Base-by-base conservation (phyloP, 2,329 filamentous ascomycete genomes). In the Fonsecaea erecta region DNA sequence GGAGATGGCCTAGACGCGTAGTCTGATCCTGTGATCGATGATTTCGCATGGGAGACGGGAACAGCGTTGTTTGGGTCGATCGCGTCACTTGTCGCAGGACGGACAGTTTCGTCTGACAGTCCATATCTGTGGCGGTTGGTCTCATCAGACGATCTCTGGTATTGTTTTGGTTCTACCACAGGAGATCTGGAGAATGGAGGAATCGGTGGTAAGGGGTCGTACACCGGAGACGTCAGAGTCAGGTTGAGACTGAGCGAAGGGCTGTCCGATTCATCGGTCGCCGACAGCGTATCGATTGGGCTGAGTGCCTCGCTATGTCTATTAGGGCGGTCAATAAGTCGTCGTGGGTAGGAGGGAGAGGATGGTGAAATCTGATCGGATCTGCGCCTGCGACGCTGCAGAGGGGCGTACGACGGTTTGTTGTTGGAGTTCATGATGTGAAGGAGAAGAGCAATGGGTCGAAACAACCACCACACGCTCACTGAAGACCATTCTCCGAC, bases 311-410 rank as follows among this genome's bases (percentile, higher is more conserved):
- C 68, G 56, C 60, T 66, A 35, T 63, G 52, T 48, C 64, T 63
- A 46, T 64, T 67, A 28, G 64, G 59, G 51, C 68, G 67, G 51
- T 69, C 68, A 60, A 65, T 14, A 32, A 63, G 52, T 58, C 68
- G 66, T 46, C 70, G 60, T 18, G 66, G 52, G 43, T 63, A 65
- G 21, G 62, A 59, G 28, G 70, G 70, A 34, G 70, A 72, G 32
- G 64, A 67, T 12, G 70, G 70, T 11, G 69, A 71, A 35, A 62
- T 24, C 32, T 71, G 70, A 24, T 69, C 70, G 24, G 68, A 70
- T 55, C 63, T 71, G 40, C 70, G 62, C 52, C 68, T 60, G 51
- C 59, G 69, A 55, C 70, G 63, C 52, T 72, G 67, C n/a, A 71
- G 65, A 18, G 66, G 58, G 18, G 60, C 62, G 53, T 67, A 66